Evolutionary conservation across 352 stramenopile species (phyloP).

Genomic region (Globisporangium ultimum): DNA sequence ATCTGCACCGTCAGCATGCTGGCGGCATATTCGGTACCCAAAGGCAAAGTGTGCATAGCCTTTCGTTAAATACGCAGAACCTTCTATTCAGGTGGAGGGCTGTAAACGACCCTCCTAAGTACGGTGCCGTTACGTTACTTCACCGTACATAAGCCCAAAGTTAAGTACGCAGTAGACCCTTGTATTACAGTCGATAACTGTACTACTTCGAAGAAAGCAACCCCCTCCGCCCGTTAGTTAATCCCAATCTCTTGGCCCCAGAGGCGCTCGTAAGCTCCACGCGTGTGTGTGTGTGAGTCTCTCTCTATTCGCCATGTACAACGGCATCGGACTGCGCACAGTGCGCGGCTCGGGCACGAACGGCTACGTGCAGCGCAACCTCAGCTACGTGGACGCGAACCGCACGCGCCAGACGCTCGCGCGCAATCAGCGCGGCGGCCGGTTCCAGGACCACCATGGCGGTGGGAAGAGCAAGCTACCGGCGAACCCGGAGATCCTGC

Average conservation of each 20-base stretch:
- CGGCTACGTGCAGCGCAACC: slow-evolving; percentile 85
- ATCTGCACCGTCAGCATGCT: slow-evolving; percentile 71
- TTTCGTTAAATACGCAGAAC: too few relatives aligned
- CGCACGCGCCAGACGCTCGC: slow-evolving; percentile 61
- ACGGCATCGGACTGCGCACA: slow-evolving; percentile 84
- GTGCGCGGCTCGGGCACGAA: slow-evolving; percentile 86
- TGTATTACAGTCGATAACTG: too few relatives aligned
- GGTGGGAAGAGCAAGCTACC: slow-evolving; percentile 18
- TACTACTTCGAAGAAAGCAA: too few relatives aligned
- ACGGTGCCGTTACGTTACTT: too few relatives aligned
- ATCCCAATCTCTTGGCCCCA: too few relatives aligned
- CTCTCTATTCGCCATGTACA: slow-evolving; percentile 64
- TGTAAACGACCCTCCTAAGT: background rate
- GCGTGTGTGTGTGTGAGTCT: too few relatives aligned
- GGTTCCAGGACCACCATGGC: slow-evolving; percentile 1
- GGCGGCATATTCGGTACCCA: background rate
- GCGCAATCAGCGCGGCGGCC: slow-evolving; percentile 33
- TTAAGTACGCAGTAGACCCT: too few relatives aligned
- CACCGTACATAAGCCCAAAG: too few relatives aligned
- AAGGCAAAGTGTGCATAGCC: too few relatives aligned
- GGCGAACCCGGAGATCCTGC: slow-evolving; percentile 74
- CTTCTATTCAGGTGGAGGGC: background rate
- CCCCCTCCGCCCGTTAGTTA: too few relatives aligned
- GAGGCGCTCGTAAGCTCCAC: too few relatives aligned
- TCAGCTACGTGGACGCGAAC: slow-evolving; percentile 72